Percentiles rank a stretch among this genome's conserved stretches.
These are phyloP conservation scores for Dillenia suffruticosa DNA, from an alignment of 164 flowering plant species.

Conservation along the genomic window DNA sequence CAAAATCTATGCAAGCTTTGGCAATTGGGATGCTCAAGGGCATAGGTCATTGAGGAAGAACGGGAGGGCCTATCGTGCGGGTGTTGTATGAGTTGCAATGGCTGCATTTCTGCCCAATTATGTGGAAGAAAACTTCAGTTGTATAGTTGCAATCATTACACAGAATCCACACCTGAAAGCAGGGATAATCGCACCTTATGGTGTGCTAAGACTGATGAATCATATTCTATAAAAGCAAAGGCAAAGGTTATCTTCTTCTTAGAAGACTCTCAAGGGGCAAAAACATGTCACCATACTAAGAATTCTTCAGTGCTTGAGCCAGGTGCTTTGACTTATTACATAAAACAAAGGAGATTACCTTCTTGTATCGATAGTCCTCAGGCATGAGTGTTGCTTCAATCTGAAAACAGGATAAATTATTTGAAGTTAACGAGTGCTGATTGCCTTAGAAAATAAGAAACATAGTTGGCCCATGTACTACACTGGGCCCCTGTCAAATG, in stretches of 20 bases:
- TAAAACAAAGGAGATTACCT: constrained; percentile 40
- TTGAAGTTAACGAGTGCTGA: background rate
- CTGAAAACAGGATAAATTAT: constrained; percentile 28
- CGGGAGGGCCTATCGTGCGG: constrained; percentile 67
- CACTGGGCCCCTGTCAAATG: too few relatives aligned
- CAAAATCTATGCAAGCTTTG: too few relatives aligned
- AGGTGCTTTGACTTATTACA: background rate
- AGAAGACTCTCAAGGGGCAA: background rate
- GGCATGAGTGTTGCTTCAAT: constrained; percentile 88
- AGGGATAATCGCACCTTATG: background rate
- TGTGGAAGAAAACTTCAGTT: constrained; percentile 74
- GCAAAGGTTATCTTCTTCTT: background rate
- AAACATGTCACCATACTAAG: too few relatives aligned
- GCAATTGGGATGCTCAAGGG: too few relatives aligned
- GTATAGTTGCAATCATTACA: constrained; percentile 92
- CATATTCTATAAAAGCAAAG: background rate
- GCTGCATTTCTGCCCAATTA: constrained; percentile 80
- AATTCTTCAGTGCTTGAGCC: background rate
- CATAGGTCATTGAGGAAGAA: constrained; percentile 43
- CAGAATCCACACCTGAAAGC: constrained; percentile 86
- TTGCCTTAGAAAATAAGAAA: background rate
- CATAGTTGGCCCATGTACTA: too few relatives aligned
- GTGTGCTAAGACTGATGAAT: background rate
- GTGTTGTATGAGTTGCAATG: constrained; percentile 88
- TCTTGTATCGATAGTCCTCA: constrained; percentile 65